Conservation (phyloP, 495 filamentous ascomycete genomes). For the Aspergillus conjunctus region DNA sequence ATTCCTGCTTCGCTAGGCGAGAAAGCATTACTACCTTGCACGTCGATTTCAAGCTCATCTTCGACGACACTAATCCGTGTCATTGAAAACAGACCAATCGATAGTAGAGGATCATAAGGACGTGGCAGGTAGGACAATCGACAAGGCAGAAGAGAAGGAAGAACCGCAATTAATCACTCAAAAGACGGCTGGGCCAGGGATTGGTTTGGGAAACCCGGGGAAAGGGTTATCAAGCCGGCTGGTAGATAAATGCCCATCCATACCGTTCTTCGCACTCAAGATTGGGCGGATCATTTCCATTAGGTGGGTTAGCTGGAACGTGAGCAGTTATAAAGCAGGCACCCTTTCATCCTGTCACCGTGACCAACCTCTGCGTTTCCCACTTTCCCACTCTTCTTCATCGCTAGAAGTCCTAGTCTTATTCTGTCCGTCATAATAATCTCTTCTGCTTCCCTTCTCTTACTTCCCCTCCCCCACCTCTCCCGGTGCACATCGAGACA, state of each 20-base stretch:
- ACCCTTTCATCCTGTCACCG: slow-evolving; percentile 26
- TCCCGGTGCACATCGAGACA: background rate
- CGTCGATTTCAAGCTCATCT: slow-evolving; percentile 1
- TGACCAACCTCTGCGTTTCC: slow-evolving; percentile 20
- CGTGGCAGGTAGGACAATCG: slow-evolving; percentile 29
- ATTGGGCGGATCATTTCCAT: slow-evolving; percentile 28
- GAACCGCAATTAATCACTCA: slow-evolving; percentile 2
- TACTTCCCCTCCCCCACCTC: background rate
- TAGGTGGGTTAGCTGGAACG: slow-evolving; percentile 23
- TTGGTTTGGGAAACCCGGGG: slow-evolving; percentile 14
- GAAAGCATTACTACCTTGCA: background rate
- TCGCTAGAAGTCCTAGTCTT: slow-evolving; percentile 7
- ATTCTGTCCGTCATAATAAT: slow-evolving; percentile 3
- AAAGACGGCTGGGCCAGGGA: slow-evolving; percentile 17
- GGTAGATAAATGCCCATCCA: slow-evolving; percentile 26
- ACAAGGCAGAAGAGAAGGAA: slow-evolving; percentile 11
- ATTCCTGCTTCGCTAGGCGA: background rate
- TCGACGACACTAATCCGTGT: slow-evolving; percentile 8
- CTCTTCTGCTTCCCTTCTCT: background rate
- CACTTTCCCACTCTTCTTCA: slow-evolving; percentile 14
- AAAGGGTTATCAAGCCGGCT: slow-evolving; percentile 18
- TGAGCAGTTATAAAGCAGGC: slow-evolving; percentile 35
- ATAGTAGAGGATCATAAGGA: slow-evolving; percentile 26
- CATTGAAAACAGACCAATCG: slow-evolving; percentile 18
- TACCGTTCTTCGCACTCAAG: slow-evolving; percentile 24